phyloP scores from a whole-genome alignment of 148 eudicot genomes.

The Rhododendron simsii region DNA sequence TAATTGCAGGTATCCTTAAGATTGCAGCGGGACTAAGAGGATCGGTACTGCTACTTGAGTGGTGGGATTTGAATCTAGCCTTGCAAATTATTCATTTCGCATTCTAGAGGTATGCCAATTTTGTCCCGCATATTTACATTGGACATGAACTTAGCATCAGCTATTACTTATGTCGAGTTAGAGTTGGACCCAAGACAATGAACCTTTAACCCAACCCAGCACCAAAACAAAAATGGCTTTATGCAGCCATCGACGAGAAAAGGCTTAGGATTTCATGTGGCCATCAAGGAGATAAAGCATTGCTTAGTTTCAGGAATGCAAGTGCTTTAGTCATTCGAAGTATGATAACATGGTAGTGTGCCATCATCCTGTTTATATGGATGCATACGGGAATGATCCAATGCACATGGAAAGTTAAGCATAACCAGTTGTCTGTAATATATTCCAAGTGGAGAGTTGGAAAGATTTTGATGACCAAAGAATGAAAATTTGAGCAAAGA shows the following conservation, averaged over 20 bases:
- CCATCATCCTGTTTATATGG: background rate
- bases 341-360: background rate
- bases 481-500: background rate
- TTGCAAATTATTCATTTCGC: conserved; percentile 76
- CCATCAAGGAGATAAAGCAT: background rate
- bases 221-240: background rate
- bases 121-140: background rate
- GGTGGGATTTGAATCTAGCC: conserved; percentile 91
- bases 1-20: conserved; percentile 61
- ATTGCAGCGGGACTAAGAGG: conserved; percentile 97
- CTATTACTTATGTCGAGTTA: background rate
- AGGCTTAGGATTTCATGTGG: background rate
- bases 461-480: background rate
- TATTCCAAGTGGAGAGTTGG: background rate
- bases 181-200: background rate
- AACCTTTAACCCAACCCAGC: background rate
- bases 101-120: conserved; percentile 67
- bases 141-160: background rate
- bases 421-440: background rate
- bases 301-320: background rate
- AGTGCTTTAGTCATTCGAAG: background rate
- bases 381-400: background rate
- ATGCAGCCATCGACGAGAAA: background rate
- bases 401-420: background rate
- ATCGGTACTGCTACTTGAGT: conserved; percentile 92